Conservation (phyloP, 1,139 yeast species). For the Kurtzmaniella quercitrusa region DNA sequence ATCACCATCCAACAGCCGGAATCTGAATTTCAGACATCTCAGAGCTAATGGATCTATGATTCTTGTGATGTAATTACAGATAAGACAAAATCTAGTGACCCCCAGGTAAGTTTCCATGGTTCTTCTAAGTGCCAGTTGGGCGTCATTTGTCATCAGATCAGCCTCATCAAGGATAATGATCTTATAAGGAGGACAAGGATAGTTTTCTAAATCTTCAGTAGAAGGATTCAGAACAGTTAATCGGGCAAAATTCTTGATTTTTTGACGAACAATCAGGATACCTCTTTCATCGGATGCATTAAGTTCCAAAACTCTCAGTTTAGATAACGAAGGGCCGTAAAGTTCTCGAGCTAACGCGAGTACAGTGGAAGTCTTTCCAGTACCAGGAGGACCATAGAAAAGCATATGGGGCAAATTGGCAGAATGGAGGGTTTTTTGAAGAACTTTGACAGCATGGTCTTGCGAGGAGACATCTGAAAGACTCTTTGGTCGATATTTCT, state of each 20-base stretch:
- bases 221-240: conserved; percentile 80
- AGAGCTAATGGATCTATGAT: conserved; percentile 96
- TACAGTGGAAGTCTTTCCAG: conserved; percentile 93
- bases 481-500: conserved; percentile 77
- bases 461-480: conserved; percentile 89
- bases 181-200: conserved; percentile 95
- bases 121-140: conserved; percentile 90
- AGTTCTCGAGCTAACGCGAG: conserved; percentile 82
- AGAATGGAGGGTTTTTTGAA: conserved; percentile 71
- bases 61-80: conserved; percentile 93
- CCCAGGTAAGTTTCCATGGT: conserved; percentile 94
- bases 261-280: conserved; percentile 86
- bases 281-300: conserved; percentile 98
- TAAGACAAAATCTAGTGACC: conserved; percentile 87
- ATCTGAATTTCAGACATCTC: conserved; percentile 91
- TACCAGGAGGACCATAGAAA: conserved; percentile 96
- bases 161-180: conserved; percentile 90
- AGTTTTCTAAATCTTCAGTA: conserved; percentile 57
- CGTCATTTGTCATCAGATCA: conserved; percentile 98
- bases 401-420: conserved; percentile 93
- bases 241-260: conserved; percentile 88
- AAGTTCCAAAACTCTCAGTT: conserved; percentile 78
- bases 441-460: conserved; percentile 82
- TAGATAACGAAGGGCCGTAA: conserved; percentile 66
- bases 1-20: conserved; percentile 67